A percentile compares a stretch with the other conserved stretches of the same genome.
phyloP scores from a whole-genome alignment of 2,329 filamentous ascomycete genomes.

The Beauveria rudraprayagi region DNA sequence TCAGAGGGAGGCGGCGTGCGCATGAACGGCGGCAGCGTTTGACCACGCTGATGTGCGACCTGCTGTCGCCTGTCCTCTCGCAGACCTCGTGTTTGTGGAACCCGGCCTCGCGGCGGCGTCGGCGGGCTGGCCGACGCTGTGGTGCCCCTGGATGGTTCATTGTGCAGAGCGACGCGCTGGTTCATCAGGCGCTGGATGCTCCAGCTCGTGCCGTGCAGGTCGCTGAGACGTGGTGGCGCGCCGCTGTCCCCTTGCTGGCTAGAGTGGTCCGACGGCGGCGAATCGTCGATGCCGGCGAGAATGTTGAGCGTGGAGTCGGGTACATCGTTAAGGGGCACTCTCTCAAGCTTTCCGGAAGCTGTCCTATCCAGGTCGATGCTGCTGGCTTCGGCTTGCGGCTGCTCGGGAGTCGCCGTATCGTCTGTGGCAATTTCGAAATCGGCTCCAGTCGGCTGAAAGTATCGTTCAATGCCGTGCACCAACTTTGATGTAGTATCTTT shows the following conservation, averaged over 20 bases:
- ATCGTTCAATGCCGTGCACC: constrained; percentile 21
- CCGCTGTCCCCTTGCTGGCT: neutral
- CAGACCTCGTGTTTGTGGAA: constrained; percentile 9
- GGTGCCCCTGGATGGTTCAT: neutral
- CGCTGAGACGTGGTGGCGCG: neutral
- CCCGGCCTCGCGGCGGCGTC: neutral
- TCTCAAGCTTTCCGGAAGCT: neutral
- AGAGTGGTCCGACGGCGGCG: neutral
- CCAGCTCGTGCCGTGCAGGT: constrained; percentile 1
- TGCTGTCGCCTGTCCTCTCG: neutral
- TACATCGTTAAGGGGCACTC: constrained; percentile 17
- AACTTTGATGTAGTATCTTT: neutral
- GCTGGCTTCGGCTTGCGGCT: neutral
- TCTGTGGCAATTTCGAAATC: constrained; percentile 28
- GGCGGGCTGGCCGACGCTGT: neutral
- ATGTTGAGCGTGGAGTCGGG: constrained; percentile 15
- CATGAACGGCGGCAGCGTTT: neutral
- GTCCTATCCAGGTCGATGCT: neutral
- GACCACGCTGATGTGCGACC: neutral
- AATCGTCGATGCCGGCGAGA: neutral
- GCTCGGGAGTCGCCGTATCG: constrained; percentile 22
- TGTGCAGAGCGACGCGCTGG: neutral
- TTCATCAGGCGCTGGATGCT: neutral
- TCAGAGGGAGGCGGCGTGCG: constrained; percentile 22
- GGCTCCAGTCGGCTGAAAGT: constrained; percentile 19